Base-by-base conservation (phyloP, 805 yeast genomes). In the Saccharomyces jurei region DNA sequence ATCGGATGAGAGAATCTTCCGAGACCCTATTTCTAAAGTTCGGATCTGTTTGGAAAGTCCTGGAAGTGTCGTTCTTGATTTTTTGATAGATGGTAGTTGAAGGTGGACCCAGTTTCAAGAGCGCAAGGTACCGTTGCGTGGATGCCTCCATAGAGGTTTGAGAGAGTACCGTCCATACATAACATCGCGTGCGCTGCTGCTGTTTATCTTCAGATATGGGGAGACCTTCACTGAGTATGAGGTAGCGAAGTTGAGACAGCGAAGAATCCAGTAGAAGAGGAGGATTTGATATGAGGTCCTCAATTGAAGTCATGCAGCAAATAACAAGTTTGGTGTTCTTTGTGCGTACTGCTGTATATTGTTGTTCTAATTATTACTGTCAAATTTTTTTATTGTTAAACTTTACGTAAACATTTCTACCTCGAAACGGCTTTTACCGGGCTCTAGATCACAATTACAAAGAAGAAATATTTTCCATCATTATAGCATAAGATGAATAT, bases 11-110 rank as follows among this genome's bases (percentile, higher is more conserved):
- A 0, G 87, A 71, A 2, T 79, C 81, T 63, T 89, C 96, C n/a
- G 81, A 69, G 1, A 89, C 96, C 53, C 77, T 78, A 50, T 71
- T 70, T 54, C 81, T 82, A 71, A 89, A 90, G 14, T 69, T 66
- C 27, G 74, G 71, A 64, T 90, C 96, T 41, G 88, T 84, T 68
- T 87, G 85, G 60, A 90, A 76, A 0, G 97, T 90, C 55, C 97
- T 73, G 61, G 89, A 89, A 0, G 96, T 86, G 64, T 90, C 97
- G 67, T 90, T 87, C 55, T 83, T 79, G 55, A 90, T 89, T 69
- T 90, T 90, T 41, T 78, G 68, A 36, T 54, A 63, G 21, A 68
- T 72, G 54, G 83, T 82, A 8, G 82, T 74, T 0, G 77, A 76
- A 1, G 86, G 81, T 13, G 86, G 82, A 0, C 89, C 88, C 32